Base-by-base conservation (phyloP, 352 stramenopile species). In the Phytopythium montanum region DNA sequence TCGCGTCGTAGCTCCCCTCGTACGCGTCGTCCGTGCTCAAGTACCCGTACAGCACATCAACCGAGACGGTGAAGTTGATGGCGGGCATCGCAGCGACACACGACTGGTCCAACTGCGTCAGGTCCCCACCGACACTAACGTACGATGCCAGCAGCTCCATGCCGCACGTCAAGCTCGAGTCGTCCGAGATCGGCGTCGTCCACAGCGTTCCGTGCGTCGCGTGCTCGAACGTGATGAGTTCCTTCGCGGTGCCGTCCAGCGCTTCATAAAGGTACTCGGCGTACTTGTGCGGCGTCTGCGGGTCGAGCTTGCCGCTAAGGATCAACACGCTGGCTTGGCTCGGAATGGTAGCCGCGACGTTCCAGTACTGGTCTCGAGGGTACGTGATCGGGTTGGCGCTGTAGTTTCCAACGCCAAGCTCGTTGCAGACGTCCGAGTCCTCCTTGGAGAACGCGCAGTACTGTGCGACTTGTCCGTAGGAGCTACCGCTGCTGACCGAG, bases 391-490 rank as follows among this genome's bases (percentile, higher is more conserved):
- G 42, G 13, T 19, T 59, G 0, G 49, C 38, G 2, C 57, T 44
- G 50, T 75, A 76, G 23, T 41, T 59, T 2, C 25, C 50, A 6
- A 62, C 44, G 10, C 55, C 31, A 5, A 66, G 21, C 18, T 61
- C 29, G 16, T 68, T 28, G 44, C 76, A 87, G 1, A 68, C 59
- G 8, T 57, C 10, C 26, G 70, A 79, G 0, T 54, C 58, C 19
- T 85, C 73, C 51, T 83, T 79, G 8, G 71, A 73, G 59, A 84
- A 87, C 6, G 72, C 68, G 39, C 79, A 90, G 60, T 86, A 92
- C 13, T 59, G 59, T 9, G 71, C 61, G 16, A 80, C 62, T 2
- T 65, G 53, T 2, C 34, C 29, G 19, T 72, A 69, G 0, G 41
- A 55, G 25, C 60, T 70, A 33, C 66, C 70, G 39, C 62, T 71